Evolutionary conservation across 495 filamentous ascomycete species (phyloP).

Genomic region (Xylaria nigripes): DNA sequence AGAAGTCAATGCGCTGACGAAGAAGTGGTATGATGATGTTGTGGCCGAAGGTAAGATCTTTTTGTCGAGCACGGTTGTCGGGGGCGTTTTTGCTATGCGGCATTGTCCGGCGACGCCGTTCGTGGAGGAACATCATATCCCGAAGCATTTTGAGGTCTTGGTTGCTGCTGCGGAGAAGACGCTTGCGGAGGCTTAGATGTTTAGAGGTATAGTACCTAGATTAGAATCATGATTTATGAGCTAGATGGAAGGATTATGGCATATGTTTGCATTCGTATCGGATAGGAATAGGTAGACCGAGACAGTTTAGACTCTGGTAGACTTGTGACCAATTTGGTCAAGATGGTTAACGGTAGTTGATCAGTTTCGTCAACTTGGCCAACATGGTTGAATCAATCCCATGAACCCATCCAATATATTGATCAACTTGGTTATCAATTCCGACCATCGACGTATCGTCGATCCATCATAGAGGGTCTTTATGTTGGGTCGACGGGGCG

Average conservation of each 20-base stretch:
- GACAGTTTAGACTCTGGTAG: too few relatives aligned
- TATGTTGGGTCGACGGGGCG: too few relatives aligned
- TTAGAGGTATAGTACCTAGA: neutral
- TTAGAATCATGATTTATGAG: neutral
- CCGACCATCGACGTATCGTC: too few relatives aligned
- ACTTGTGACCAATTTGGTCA: too few relatives aligned
- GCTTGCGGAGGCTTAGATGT: constrained; percentile 19
- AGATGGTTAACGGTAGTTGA: too few relatives aligned
- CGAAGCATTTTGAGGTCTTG: constrained; percentile 69
- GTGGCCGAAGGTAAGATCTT: constrained; percentile 74
- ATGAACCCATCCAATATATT: too few relatives aligned
- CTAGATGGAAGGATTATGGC: neutral
- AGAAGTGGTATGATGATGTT: constrained; percentile 67
- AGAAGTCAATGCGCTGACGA: constrained; percentile 58
- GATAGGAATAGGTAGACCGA: too few relatives aligned
- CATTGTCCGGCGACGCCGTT: constrained; percentile 60
- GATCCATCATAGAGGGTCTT: too few relatives aligned
- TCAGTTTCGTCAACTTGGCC: too few relatives aligned
- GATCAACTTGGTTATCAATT: too few relatives aligned
- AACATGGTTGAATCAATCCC: too few relatives aligned
- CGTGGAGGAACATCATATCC: constrained; percentile 63
- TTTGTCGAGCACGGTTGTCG: constrained; percentile 69
- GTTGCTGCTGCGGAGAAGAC: constrained; percentile 60
- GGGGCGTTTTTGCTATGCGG: constrained; percentile 72
- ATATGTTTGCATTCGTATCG: too few relatives aligned